These are phyloP conservation scores for Viridothelium virens DNA, from an alignment of 495 filamentous ascomycete species.

Conservation along the genomic window DNA sequence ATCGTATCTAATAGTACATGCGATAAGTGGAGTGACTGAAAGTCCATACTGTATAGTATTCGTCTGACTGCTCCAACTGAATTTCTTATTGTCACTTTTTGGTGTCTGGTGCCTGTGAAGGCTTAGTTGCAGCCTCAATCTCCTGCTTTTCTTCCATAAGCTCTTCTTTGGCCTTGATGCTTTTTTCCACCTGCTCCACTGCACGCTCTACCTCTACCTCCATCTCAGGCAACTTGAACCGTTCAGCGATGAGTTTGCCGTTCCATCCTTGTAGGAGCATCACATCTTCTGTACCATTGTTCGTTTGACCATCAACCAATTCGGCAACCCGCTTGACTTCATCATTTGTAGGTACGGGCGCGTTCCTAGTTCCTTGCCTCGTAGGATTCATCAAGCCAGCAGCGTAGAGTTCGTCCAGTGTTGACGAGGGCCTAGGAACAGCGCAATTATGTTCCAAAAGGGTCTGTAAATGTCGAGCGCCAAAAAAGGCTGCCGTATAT, in stretches of 20 bases:
- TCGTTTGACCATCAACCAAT: constrained; percentile 47
- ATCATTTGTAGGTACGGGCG: constrained; percentile 24
- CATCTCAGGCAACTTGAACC: constrained; percentile 58
- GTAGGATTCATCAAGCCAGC: constrained; percentile 34
- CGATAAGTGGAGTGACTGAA: neutral
- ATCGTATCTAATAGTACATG: neutral
- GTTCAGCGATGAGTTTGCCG: constrained; percentile 39
- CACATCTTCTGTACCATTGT: constrained; percentile 32
- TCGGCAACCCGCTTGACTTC: constrained; percentile 50
- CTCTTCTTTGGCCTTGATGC: constrained; percentile 34
- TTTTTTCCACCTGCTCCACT: constrained; percentile 73
- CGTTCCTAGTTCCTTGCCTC: constrained; percentile 29
- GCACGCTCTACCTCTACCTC: constrained; percentile 84
- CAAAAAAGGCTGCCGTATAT: constrained; percentile 52
- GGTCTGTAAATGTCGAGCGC: constrained; percentile 77
- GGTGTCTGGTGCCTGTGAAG: neutral
- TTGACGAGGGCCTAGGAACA: constrained; percentile 49
- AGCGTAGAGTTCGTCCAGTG: constrained; percentile 66
- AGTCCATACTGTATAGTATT: too few species aligned
- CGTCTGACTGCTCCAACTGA: neutral
- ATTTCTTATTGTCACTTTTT: neutral
- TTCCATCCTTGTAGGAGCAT: constrained; percentile 40
- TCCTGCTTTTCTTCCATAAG: constrained; percentile 47
- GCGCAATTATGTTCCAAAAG: constrained; percentile 65
- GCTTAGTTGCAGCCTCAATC: constrained; percentile 17